Conservation (phyloP, 352 stramenopile species). For the Phytophthora hibernalis region DNA sequence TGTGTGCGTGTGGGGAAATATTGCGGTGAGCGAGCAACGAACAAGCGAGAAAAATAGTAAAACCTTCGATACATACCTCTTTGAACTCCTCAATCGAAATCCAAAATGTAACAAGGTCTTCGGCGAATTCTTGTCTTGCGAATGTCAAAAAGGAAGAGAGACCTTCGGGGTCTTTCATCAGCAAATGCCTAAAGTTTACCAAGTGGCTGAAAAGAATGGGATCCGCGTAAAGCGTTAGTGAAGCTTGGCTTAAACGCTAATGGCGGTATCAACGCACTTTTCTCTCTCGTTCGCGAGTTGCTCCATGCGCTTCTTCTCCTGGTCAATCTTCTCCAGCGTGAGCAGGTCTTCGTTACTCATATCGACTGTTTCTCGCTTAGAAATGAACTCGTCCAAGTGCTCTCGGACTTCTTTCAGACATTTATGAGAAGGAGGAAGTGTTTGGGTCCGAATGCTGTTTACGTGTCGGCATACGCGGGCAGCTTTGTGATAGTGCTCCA, state of each 20-base stretch:
- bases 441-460: constrained; percentile 17
- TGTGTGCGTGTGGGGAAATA: constrained; percentile 7
- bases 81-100: constrained; percentile 67
- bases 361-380: constrained; percentile 41
- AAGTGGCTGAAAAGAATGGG: constrained; percentile 35
- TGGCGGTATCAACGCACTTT: constrained; percentile 24
- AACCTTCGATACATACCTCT: constrained; percentile 30
- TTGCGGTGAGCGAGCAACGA: neutral
- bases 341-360: constrained; percentile 48
- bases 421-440: constrained; percentile 16
- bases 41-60: neutral
- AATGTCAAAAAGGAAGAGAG: constrained; percentile 53
- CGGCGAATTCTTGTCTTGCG: constrained; percentile 55
- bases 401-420: constrained; percentile 28
- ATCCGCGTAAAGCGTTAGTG: neutral
- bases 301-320: constrained; percentile 29
- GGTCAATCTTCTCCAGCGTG: constrained; percentile 25
- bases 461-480: constrained; percentile 33
- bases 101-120: constrained; percentile 69
- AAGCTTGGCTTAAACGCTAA: neutral
- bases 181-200: constrained; percentile 39
- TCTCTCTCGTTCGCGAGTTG: constrained; percentile 37
- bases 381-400: constrained; percentile 46
- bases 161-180: constrained; percentile 45
- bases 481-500: constrained; percentile 35